Base-by-base conservation (phyloP, 2,329 filamentous ascomycete species). In the Alternaria conjuncta region DNA sequence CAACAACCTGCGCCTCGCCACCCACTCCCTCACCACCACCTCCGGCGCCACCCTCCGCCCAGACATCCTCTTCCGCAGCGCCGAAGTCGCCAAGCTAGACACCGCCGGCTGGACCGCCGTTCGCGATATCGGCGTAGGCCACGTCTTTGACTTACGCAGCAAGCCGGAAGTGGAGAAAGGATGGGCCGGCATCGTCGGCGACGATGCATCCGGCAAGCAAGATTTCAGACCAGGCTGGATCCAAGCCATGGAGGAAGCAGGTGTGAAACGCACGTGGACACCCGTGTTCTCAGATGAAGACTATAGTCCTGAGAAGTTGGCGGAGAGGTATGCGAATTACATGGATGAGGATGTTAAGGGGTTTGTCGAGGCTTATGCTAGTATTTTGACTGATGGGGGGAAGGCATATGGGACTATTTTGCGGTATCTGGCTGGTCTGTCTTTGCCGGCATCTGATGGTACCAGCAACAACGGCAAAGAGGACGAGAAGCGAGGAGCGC, bases 111-210 rank as follows among this genome's bases (percentile, higher is more conserved):
- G 77, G 73, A 43, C 55, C 3, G 30, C 62, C 11, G 18, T 79
- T 0, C 56, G 82, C 28, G 69, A 77, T 6, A 81, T 92, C 57
- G 85, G 86, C n/a, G 86, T 95, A 68, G 84, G 82, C 23, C 83
- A 85, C 66, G 85, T 92, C 55, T 94, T 89, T 75, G 91, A 94
- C 80, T 82, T 94, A 10, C 86, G 92, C 58, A 90, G 87, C 25
- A 78, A 80, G 18, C 80, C 82, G 18, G 90, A 92, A 80, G 86
- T 92, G 56, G 79, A 85, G 59, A 77, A 79, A 25, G 77, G 70
- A 1, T 75, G 71, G 71, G 61, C 60, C 0, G 72, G 68, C 4
- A 60, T 72, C 25, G 63, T 68, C 0, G 71, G 68, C 10, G 71
- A 72, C 23, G 79, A 68, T 64, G 74, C 50, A 60, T 2, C 1